phyloP scores from a whole-genome alignment of 345 rosid genomes.

The Syzygium grande region DNA sequence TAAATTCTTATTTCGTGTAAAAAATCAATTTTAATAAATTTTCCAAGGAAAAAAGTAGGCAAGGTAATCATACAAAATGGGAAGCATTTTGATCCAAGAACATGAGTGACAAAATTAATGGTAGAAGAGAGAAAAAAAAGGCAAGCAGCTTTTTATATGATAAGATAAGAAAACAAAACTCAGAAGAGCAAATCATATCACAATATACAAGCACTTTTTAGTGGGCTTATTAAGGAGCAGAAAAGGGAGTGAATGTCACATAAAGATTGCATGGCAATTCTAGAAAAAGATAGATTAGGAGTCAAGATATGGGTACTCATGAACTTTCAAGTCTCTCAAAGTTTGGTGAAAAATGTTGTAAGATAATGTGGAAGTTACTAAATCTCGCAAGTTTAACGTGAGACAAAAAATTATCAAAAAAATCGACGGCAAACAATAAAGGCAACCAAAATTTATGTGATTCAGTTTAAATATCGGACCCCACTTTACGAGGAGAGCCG shows the following conservation, averaged over 20 bases:
- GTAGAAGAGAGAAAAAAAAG: not conserved
- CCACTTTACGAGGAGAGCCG: not conserved
- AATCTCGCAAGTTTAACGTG: not conserved
- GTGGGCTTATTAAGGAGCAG: not conserved
- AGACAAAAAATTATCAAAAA: not conserved
- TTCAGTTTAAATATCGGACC: not conserved
- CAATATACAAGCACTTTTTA: not conserved
- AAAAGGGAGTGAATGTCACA: not conserved
- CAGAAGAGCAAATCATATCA: not conserved
- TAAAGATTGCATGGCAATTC: not conserved
- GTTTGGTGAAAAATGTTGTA: not conserved
- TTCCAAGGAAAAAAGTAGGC: not conserved
- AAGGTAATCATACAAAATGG: not conserved
- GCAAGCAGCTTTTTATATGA: not conserved
- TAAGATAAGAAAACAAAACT: not conserved
- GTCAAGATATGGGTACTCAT: not conserved
- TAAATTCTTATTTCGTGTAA: not conserved
- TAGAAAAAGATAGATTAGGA: not conserved
- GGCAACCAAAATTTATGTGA: rapidly evolving
- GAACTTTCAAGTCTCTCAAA: not conserved
- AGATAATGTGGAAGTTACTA: not conserved
- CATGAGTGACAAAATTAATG: not conserved
- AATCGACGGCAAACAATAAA: not conserved
- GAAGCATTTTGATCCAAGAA: not conserved
- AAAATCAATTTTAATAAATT: too few species aligned